These are phyloP conservation scores for Talaromyces sp. DNA, from an alignment of 2,329 filamentous ascomycete species.

Conservation along the genomic window DNA sequence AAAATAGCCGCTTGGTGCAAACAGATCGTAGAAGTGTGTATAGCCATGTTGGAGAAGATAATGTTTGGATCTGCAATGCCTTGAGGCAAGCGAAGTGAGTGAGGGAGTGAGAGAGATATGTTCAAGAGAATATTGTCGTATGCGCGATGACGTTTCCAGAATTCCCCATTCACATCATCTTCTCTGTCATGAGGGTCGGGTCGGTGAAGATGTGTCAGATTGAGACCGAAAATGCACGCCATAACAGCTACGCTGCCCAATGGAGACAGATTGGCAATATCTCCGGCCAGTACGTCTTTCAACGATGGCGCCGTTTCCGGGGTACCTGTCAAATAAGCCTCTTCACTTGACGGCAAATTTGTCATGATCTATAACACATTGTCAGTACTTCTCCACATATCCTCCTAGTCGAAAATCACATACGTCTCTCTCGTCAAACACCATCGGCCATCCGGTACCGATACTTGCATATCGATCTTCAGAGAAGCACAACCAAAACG, in stretches of 20 bases:
- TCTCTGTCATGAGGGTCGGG: slow-evolving; percentile 79
- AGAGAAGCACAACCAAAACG: slow-evolving; percentile 93
- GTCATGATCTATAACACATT: slow-evolving; percentile 64
- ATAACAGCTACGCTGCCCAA: slow-evolving; percentile 80
- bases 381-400: slow-evolving; percentile 13
- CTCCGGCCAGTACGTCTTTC: slow-evolving; percentile 53
- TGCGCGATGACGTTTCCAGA: slow-evolving; percentile 88
- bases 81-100: slow-evolving; percentile 72
- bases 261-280: slow-evolving; percentile 70
- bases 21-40: slow-evolving; percentile 94
- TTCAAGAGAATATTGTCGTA: slow-evolving; percentile 90
- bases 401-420: slow-evolving; percentile 25
- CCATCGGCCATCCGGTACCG: slow-evolving; percentile 96
- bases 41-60: slow-evolving; percentile 93
- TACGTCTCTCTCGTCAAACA: slow-evolving; percentile 82
- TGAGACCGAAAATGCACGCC: slow-evolving; percentile 87
- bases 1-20: slow-evolving; percentile 98
- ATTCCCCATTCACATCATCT: slow-evolving; percentile 84
- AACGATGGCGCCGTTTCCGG: slow-evolving; percentile 66
- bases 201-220: slow-evolving; percentile 85
- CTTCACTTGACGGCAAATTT: slow-evolving; percentile 78
- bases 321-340: slow-evolving; percentile 77
- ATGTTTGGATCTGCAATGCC: slow-evolving; percentile 78
- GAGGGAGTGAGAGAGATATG: slow-evolving; percentile 78
- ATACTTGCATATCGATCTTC: slow-evolving; percentile 91